These are phyloP conservation scores for Penicillium sp. DNA, from an alignment of 2,329 filamentous ascomycete species.

Conservation along the genomic window DNA sequence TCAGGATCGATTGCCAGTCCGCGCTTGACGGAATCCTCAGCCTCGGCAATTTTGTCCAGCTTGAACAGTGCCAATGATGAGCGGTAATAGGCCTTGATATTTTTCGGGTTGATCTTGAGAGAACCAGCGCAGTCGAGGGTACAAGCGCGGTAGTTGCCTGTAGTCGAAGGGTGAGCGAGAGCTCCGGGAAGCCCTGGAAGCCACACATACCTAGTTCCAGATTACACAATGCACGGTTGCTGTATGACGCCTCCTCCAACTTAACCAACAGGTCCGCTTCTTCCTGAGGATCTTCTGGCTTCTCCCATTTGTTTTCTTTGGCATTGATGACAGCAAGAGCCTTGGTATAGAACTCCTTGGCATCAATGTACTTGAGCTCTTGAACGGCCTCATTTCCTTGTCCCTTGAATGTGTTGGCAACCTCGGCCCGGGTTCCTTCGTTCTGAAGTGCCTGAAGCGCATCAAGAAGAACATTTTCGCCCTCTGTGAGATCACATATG, in stretches of 20 bases:
- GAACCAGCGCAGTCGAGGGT: slow-evolving; percentile 81
- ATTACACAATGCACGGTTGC: slow-evolving; percentile 89
- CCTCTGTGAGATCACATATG: slow-evolving; percentile 34
- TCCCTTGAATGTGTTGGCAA: slow-evolving; percentile 81
- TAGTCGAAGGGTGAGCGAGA: background rate
- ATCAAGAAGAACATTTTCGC: slow-evolving; percentile 81
- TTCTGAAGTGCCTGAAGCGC: slow-evolving; percentile 89
- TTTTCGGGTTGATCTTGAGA: slow-evolving; percentile 74
- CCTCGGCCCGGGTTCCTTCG: slow-evolving; percentile 84
- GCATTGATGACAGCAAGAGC: slow-evolving; percentile 71
- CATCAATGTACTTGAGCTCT: slow-evolving; percentile 73
- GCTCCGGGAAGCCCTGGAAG: background rate
- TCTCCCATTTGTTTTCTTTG: slow-evolving; percentile 59
- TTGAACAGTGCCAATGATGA: slow-evolving; percentile 76
- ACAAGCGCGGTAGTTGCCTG: slow-evolving; percentile 82
- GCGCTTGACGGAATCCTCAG: slow-evolving; percentile 73
- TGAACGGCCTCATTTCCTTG: slow-evolving; percentile 89
- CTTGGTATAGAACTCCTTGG: slow-evolving; percentile 88
- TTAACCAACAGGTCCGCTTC: slow-evolving; percentile 64
- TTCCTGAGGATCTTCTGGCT: slow-evolving; percentile 55
- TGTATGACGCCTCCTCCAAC: slow-evolving; percentile 74
- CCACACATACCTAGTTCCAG: slow-evolving; percentile 68
- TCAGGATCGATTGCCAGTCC: slow-evolving; percentile 71
- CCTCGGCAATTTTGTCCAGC: slow-evolving; percentile 76
- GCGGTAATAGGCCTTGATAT: slow-evolving; percentile 90